Conservation (phyloP, 192 early-diverging fungal species). For the Rhizophagus sp. region DNA sequence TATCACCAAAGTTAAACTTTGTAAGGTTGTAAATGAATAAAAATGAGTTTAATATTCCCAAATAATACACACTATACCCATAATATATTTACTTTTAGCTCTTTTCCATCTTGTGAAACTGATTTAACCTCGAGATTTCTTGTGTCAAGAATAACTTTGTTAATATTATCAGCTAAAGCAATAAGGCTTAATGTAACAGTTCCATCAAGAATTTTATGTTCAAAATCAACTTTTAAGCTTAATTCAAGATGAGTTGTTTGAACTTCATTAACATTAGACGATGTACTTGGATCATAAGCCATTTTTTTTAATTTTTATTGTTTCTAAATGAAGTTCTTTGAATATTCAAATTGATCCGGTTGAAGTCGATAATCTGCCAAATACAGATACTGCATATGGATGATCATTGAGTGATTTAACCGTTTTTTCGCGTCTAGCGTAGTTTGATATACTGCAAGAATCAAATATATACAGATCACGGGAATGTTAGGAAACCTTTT, state of each 20-base stretch:
- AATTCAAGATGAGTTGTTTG: conserved; percentile 77
- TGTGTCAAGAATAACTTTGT: conserved; percentile 72
- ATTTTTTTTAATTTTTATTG: conserved; percentile 13
- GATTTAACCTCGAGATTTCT: conserved; percentile 57
- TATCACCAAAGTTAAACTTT: conserved; percentile 53
- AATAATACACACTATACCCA: too few species aligned
- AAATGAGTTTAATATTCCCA: not conserved
- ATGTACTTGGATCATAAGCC: conserved; percentile 79
- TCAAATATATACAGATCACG: too few species aligned
- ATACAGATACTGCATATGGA: too few species aligned
- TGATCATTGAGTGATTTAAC: too few species aligned
- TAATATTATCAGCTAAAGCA: conserved; percentile 53
- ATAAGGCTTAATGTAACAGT: conserved; percentile 61
- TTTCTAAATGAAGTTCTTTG: too few species aligned
- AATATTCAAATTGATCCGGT: too few species aligned
- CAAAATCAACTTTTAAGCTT: conserved; percentile 77
- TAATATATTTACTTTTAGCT: conserved; percentile 30
- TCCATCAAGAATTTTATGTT: conserved; percentile 63
- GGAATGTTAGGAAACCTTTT: too few species aligned
- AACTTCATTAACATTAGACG: conserved; percentile 76
- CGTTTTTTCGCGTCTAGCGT: too few species aligned
- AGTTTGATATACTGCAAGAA: too few species aligned
- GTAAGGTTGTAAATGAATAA: not conserved
- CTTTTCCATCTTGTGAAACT: conserved; percentile 34
- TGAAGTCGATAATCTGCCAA: too few species aligned